Evolutionary conservation across 2,329 filamentous ascomycete genomes (phyloP).

Genomic region (Arthrobotrys pseudoclavata): DNA sequence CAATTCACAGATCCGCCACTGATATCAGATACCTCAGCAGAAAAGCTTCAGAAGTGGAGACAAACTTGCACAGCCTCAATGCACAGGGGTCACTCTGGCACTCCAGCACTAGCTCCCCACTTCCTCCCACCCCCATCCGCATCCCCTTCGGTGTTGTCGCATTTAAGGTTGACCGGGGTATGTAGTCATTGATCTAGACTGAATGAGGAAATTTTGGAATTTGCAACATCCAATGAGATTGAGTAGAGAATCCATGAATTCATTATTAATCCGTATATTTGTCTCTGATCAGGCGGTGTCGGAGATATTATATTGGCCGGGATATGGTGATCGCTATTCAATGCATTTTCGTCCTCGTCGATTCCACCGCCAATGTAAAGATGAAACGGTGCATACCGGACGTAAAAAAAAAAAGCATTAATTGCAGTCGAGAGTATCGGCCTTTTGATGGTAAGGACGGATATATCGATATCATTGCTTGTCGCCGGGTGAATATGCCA

Average conservation of each 20-base stretch:
- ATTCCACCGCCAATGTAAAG: too few species aligned
- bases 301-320: too few species aligned
- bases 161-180: conserved; percentile 38
- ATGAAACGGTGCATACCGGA: too few species aligned
- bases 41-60: conserved; percentile 4
- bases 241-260: not conserved
- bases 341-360: too few species aligned
- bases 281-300: too few species aligned
- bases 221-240: conserved; percentile 5
- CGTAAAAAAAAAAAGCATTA: too few species aligned
- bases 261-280: not conserved
- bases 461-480: too few species aligned
- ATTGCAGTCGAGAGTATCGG: too few species aligned
- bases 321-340: too few species aligned
- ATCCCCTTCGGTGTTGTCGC: not conserved
- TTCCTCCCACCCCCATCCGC: not conserved
- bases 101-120: not conserved
- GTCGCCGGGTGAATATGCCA: not conserved
- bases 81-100: not conserved
- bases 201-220: not conserved
- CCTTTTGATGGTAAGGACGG: too few species aligned
- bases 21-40: not conserved
- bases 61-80: conserved; percentile 49
- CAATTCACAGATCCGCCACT: not conserved
- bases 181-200: not conserved